Conservation (phyloP, 2,329 filamentous ascomycete species). For the Esteya vermicola region DNA sequence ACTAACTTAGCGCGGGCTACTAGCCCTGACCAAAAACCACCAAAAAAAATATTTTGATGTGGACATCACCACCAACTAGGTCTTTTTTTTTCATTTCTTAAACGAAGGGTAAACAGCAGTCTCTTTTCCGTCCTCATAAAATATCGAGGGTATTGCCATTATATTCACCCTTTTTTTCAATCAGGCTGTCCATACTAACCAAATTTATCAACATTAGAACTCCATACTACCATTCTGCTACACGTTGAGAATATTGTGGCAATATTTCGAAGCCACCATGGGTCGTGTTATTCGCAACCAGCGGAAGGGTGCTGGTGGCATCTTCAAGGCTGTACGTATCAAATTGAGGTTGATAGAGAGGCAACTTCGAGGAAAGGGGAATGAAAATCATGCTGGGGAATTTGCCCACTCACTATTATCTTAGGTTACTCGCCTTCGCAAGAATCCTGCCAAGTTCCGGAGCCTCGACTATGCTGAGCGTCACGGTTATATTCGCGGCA, state of each 20-base stretch:
- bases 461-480: slow-evolving; percentile 92
- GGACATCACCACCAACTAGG: slow-evolving; percentile 6
- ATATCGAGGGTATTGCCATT: too few species aligned
- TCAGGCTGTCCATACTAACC: neutral
- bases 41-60: slow-evolving; percentile 10
- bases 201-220: neutral
- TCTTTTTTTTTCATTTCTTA: slow-evolving; percentile 6
- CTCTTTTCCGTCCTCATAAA: neutral
- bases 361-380: neutral
- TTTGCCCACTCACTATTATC: slow-evolving; percentile 6
- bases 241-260: neutral
- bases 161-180: neutral
- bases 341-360: too few species aligned
- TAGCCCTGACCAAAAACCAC: slow-evolving; percentile 6
- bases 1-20: slow-evolving; percentile 7
- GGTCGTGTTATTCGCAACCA: slow-evolving; percentile 43
- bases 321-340: slow-evolving; percentile 29
- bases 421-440: slow-evolving; percentile 84
- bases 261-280: slow-evolving; percentile 10
- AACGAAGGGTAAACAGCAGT: slow-evolving; percentile 11
- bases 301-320: slow-evolving; percentile 45
- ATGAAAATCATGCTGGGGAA: neutral
- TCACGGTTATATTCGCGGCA: slow-evolving; percentile 93
- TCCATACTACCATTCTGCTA: neutral
- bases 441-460: slow-evolving; percentile 86